Base-by-base conservation (phyloP, 176 grass and related monocot species). In the Tillandsia fasciculata region DNA sequence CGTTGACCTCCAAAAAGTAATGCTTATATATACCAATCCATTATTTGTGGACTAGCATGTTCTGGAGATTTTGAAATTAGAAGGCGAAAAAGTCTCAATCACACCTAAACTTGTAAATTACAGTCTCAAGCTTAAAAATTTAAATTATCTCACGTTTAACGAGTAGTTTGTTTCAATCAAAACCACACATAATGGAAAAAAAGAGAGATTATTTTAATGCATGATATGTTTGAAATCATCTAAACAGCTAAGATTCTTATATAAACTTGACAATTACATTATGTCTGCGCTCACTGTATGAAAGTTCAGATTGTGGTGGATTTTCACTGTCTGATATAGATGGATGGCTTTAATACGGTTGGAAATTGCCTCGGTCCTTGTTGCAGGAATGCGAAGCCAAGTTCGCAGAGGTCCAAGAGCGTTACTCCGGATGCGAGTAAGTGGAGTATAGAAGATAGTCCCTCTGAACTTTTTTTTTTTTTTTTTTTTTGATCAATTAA, bases 341-440 rank as follows among this genome's bases (percentile, higher is more conserved):
- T 69, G 66, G 20, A 53, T 17, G 68, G 20, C 49, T 26, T 12
- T 70, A 50, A 70, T 70, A 52, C 8, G 3, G 9, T 52, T 70
- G 33, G 11, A 51, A 52, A 26, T 24, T 3, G 11, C 50, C 18
- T 3, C 10, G 72, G 5, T 78, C 77, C 63, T 67, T 82, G 79
- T 63, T 74, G 58, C 83, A 96, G 91, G 91, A 90, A 73, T 96
- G 91, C 65, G 84, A 91, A 87, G 84, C 82, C 29, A 87, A 88
- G 72, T 96, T 85, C 79, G 78, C 73, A 69, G 83, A 96, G 72
- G 72, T 96, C 77, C 79, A 83, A 83, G 70, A 68, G 50, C 91
- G 91, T 48, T 91, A 85, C 79, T 90, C 87, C 33, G 64, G 70
- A 70, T 83, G 81, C 76, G 72, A 96, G 91, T 96, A 90, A 96